Evolutionary conservation across 164 flowering plant genomes (phyloP), one percentile per base, ranked within the genome.

Genomic region (Kingdonia uniflora): DNA sequence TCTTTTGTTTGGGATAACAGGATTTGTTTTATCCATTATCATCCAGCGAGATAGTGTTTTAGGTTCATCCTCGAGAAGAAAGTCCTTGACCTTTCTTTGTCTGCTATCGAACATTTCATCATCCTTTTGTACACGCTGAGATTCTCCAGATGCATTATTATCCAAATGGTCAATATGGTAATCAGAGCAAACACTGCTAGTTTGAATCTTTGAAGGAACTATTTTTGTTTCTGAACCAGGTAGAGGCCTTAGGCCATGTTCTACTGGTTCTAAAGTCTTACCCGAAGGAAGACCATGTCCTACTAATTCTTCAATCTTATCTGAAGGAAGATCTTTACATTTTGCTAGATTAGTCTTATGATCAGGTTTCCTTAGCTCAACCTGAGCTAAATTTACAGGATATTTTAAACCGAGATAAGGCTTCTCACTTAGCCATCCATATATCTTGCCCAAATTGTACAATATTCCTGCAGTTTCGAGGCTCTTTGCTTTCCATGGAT

Each of bases 1-100:
- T 68, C 80, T 75, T 65, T 81, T 80, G 62, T 78, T 80, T 56
- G 81, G 82, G 73, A 75, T 56, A 40, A 64, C 17, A 63, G 55
- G 46, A 19, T 19, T 46, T 55, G 73, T 49, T 46, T 68, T 76
- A 57, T 65, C 64, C 45, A 19, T 54, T n/a, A 42, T 33, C 21
- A 59, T 52, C 25, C 65, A 44, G 55, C 20, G 56, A 29, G 50
- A 46, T 37, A 65, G 62, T 38, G 22, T 41, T 53, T 56, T 54
- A 49, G 41, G 33, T 22, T 60, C 57, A 59, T 51, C 65, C 47
- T 62, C 61, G 20, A 16, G 19, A 47, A 53, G 33, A 49, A 53
- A 13, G 2, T 58, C 64, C 19, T 58, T 49, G 51, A 25, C 39
- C 47, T 62, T 64, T 14, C 45, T 44, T 24, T 23, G 42, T 22